Conservation (phyloP, 2,329 filamentous ascomycete genomes). For the Gaeumannomyces tritici region DNA sequence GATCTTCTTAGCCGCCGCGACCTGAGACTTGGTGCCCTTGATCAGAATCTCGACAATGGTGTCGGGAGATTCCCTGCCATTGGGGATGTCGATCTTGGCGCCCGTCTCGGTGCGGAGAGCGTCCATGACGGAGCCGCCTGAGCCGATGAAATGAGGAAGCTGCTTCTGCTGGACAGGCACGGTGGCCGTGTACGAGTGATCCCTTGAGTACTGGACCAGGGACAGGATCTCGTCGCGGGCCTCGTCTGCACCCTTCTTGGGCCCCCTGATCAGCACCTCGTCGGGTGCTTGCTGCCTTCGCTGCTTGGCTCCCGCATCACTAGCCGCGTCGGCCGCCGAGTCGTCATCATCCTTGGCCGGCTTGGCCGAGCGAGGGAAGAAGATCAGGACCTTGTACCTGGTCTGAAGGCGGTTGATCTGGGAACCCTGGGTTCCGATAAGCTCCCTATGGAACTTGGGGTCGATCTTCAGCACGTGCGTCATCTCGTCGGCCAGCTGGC, state of each 20-base stretch:
- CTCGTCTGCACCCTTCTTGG: constrained; percentile 85
- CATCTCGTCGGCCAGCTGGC: constrained; percentile 82
- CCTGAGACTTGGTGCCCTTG: constrained; percentile 85
- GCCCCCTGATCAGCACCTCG: constrained; percentile 84
- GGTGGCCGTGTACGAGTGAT: constrained; percentile 71
- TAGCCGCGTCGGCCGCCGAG: constrained; percentile 57
- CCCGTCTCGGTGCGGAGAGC: constrained; percentile 76
- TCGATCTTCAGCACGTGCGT: constrained; percentile 84
- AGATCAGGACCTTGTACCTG: constrained; percentile 87
- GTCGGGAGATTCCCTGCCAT: constrained; percentile 60
- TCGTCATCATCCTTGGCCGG: constrained; percentile 63
- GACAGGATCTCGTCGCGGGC: constrained; percentile 86
- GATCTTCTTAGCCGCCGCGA: constrained; percentile 84
- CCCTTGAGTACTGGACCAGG: constrained; percentile 79
- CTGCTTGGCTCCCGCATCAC: constrained; percentile 46
- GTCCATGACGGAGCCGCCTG: constrained; percentile 84
- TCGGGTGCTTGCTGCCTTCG: constrained; percentile 69
- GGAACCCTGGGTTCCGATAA: constrained; percentile 80
- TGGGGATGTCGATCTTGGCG: constrained; percentile 85
- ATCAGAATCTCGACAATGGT: constrained; percentile 77
- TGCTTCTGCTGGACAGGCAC: constrained; percentile 86
- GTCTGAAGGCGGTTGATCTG: constrained; percentile 89
- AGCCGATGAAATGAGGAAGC: constrained; percentile 86
- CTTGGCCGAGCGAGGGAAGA: constrained; percentile 71
- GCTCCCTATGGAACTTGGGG: constrained; percentile 84